Base-by-base conservation (phyloP, 2,329 filamentous ascomycete species). In the Hymenoscyphus scutula region DNA sequence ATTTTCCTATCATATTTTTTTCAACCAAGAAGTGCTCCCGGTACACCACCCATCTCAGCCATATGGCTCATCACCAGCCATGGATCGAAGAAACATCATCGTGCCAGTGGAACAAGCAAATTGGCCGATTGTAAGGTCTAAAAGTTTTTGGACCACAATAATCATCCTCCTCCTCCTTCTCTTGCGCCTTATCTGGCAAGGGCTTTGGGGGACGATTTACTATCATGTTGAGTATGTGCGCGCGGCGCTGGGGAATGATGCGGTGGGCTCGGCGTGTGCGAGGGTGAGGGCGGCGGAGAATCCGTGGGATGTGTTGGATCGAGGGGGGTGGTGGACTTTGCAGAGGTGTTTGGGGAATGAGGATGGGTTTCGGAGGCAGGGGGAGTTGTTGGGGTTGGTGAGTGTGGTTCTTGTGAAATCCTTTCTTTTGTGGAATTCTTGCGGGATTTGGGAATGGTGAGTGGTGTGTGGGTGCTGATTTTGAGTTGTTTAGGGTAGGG, bases 281-380 rank as follows among this genome's bases (percentile, higher is more conserved):
- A n/a, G 58, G 13, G 53, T 63, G 1, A 60, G 53, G n/a, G 19
- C 11, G n/a, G 61, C 38, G 1, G 27, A 41, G n/a, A 45, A 60
- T 57, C 61, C 58, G 10, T 63, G 61, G 61, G 54, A 55, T 15
- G 30, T n/a, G 19, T 34, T 63, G 15, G 7, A 17, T 11, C 19
- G 25, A 25, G n/a, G 25, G 25, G 61, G 60, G 25, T 63, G 61
- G 53, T 57, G 30, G n/a, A n/a, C 29, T 13, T 60, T 63, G 41
- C 53, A 63, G 27, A 30, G 41, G 13, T 63, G 57, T 54, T 19
- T 41, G 23, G 61, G 61, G 38, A 57, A 60, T 63, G 54, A 56
- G 17, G 38, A 57, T 34, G 58, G 61, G 25, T 63, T 32, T 29
- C 30, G 41, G 19, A 60, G 61, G 41, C 57, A 63, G 41, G 61